Base-by-base conservation (phyloP, 768 basidiomycete genomes). In the Mycena epipterygia region DNA sequence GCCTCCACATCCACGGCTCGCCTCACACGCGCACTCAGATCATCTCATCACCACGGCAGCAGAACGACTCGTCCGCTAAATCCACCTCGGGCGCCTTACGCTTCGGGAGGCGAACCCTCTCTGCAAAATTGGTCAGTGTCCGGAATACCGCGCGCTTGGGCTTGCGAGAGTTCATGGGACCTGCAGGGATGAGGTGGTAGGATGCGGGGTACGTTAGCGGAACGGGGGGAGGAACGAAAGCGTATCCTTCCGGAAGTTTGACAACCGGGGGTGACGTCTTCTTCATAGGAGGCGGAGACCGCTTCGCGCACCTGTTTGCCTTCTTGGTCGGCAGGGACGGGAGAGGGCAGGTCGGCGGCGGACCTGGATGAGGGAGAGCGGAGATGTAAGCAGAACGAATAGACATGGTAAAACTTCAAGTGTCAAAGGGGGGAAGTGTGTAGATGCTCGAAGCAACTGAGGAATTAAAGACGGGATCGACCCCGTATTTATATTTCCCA, bases 221-320 rank as follows among this genome's bases (percentile, higher is more conserved):
- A 5, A 41, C 29, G 5, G 56, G 5, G 14, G 65, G 65, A 8
- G 65, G 65, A n/a, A 59, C 16, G 16, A 67, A 67, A 9, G 49
- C 49, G 57, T 67, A 67, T 46, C 57, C 65, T 41, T 30, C 48
- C 17, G 65, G 65, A 2, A 66, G n/a, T 19, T n/a, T 44, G 35
- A 17, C 29, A 13, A 27, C 52, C 27, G 39, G 49, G 16, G 49
- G 27, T 19, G 63, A 17, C 30, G 19, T 23, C 33, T 59, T 53
- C 27, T 23, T 37, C 55, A 30, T 57, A 14, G 49, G 49, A 27
- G 32, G 29, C 5, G 23, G 46, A 14, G 42, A 3, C 9, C 37
- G 37, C 13, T 32, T 27, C 51, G 27, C 30, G 17, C 51, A 30
- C 51, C 11, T 52, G 25, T 27, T 27, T 14, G 37, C 37, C 4